These are phyloP conservation scores for Brasenia schreberi DNA, from an alignment of 164 flowering plant species.

Conservation along the genomic window DNA sequence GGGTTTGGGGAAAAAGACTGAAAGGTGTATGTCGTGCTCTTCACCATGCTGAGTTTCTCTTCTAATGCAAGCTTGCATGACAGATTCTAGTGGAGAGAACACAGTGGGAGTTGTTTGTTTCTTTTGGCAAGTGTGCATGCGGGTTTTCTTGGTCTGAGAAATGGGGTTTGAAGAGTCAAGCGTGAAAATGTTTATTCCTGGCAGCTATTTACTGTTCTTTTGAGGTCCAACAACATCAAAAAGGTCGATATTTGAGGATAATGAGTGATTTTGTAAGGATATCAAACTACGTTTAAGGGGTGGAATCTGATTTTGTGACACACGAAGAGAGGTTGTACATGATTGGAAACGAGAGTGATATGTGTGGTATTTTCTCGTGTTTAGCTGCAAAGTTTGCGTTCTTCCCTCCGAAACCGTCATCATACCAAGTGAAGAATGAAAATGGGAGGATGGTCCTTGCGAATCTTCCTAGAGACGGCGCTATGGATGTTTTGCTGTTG, in stretches of 20 bases:
- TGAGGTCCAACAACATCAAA: not conserved
- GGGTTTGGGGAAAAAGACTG: too few relatives aligned
- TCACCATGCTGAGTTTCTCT: not conserved
- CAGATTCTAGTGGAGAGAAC: not conserved
- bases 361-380: slow-evolving; percentile 64
- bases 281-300: not conserved
- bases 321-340: not conserved
- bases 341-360: slow-evolving; percentile 10
- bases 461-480: slow-evolving; percentile 32
- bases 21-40: not conserved
- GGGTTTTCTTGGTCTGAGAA: not conserved
- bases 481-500: slow-evolving; percentile 52
- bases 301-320: not conserved
- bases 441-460: slow-evolving; percentile 41
- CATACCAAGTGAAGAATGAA: slow-evolving; percentile 50
- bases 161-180: not conserved
- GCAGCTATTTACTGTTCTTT: too few relatives aligned
- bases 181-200: too few relatives aligned
- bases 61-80: not conserved
- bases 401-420: slow-evolving; percentile 82
- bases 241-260: not conserved
- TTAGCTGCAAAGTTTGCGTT: slow-evolving; percentile 82
- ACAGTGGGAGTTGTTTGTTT: not conserved
- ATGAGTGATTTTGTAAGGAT: not conserved
- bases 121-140: not conserved